A percentile compares a stretch with the other conserved stretches of the same genome.
These are phyloP conservation scores for Tetracladium marchalianum DNA, from an alignment of 495 filamentous ascomycete genomes.

Conservation along the genomic window DNA sequence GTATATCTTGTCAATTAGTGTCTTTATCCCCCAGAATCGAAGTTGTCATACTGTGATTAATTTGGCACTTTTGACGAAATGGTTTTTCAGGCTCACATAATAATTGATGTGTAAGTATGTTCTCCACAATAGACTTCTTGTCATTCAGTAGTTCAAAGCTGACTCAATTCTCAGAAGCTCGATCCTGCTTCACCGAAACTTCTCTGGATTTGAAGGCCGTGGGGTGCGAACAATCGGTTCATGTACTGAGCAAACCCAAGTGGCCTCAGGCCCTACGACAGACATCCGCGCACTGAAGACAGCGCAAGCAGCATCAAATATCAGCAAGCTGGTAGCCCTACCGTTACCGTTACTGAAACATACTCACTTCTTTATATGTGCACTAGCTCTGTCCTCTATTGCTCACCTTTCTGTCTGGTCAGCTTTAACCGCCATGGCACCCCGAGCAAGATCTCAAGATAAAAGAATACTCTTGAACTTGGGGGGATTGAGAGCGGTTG, in stretches of 20 bases:
- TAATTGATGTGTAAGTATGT: constrained; percentile 48
- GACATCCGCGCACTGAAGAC: constrained; percentile 68
- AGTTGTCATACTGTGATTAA: constrained; percentile 55
- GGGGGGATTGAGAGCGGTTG: constrained; percentile 64
- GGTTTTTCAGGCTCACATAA: constrained; percentile 83
- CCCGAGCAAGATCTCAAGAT: constrained; percentile 58
- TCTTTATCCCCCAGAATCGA: constrained; percentile 62
- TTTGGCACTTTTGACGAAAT: constrained; percentile 69
- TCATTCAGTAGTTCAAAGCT: neutral
- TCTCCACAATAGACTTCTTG: neutral
- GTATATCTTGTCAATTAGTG: constrained; percentile 67
- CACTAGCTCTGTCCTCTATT: constrained; percentile 55
- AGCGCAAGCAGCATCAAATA: constrained; percentile 60
- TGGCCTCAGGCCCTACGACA: constrained; percentile 40
- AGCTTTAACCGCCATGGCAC: constrained; percentile 34
- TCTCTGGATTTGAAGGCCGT: constrained; percentile 45
- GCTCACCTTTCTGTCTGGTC: constrained; percentile 50
- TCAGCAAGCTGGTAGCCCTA: constrained; percentile 65
- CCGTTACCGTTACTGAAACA: constrained; percentile 62
- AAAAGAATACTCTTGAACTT: constrained; percentile 69
- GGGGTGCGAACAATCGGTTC: constrained; percentile 38
- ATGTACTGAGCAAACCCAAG: constrained; percentile 39
- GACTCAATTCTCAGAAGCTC: constrained; percentile 21
- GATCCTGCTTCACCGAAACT: constrained; percentile 63
- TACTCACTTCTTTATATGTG: constrained; percentile 81